A percentile compares a stretch with the other conserved stretches of the same genome.
These are phyloP conservation scores for Termitomyces sp. DNA, from an alignment of 768 basidiomycete genomes.

Conservation along the genomic window DNA sequence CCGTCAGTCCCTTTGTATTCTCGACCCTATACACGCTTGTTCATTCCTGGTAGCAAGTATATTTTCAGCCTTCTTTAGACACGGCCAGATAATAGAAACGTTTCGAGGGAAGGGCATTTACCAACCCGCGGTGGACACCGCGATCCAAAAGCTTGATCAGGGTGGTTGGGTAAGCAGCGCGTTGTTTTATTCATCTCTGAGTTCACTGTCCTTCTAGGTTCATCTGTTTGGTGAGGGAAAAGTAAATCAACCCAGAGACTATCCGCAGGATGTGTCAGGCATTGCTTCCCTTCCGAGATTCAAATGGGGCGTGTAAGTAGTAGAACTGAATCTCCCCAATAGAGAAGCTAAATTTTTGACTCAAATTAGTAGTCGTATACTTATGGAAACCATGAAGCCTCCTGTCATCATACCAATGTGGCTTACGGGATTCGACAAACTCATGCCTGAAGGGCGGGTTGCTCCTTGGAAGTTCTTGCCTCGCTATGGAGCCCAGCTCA, in stretches of 20 bases:
- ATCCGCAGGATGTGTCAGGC: conserved; percentile 36
- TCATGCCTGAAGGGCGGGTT: conserved; percentile 84
- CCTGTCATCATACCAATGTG: conserved; percentile 91
- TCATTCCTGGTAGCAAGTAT: conserved; percentile 45
- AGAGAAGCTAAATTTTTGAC: background rate
- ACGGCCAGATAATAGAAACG: conserved; percentile 90
- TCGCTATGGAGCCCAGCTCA: conserved; percentile 52
- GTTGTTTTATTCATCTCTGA: background rate
- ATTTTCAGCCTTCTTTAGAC: conserved; percentile 79
- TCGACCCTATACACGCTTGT: conserved; percentile 7
- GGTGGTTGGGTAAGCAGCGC: conserved; percentile 75
- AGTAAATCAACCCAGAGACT: conserved; percentile 67
- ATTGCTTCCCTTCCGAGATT: conserved; percentile 60
- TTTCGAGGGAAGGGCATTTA: conserved; percentile 87
- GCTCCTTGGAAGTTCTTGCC: conserved; percentile 75
- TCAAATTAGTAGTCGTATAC: conserved; percentile 63
- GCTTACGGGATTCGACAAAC: conserved; percentile 78
- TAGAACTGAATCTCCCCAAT: background rate
- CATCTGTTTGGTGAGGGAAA: conserved; percentile 91
- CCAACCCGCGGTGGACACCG: conserved; percentile 81
- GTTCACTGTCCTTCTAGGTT: conserved; percentile 42
- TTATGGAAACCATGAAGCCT: conserved; percentile 53
- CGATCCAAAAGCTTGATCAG: conserved; percentile 71
- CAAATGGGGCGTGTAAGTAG: conserved; percentile 92
- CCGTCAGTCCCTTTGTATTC: conserved; percentile 44